phyloP scores from a whole-genome alignment of 1,284 basidiomycete genomes.

The Ustilago loliicola region DNA sequence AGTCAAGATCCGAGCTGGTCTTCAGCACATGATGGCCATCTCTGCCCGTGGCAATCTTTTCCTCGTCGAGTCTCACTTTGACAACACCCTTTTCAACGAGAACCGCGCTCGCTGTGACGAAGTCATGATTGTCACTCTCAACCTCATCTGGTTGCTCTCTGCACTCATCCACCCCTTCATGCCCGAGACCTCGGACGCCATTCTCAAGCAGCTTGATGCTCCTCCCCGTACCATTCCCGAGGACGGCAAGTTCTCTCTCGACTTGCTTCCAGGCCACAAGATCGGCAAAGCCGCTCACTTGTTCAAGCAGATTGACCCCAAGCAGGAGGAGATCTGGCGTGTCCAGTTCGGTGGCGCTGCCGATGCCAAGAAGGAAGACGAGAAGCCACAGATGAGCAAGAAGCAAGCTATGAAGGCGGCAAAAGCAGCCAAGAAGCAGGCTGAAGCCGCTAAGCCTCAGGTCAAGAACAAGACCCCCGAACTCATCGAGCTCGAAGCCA shows the following conservation, averaged over 20 bases:
- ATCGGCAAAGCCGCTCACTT: slow-evolving; percentile 89
- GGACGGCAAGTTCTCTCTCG: slow-evolving; percentile 74
- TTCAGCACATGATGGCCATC: slow-evolving; percentile 89
- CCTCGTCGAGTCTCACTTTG: slow-evolving; percentile 89
- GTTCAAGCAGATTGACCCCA: slow-evolving; percentile 94
- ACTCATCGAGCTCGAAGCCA: slow-evolving; percentile 50
- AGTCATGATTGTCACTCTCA: slow-evolving; percentile 87
- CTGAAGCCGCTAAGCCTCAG: slow-evolving; percentile 46
- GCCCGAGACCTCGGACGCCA: slow-evolving; percentile 86
- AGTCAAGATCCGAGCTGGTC: slow-evolving; percentile 88
- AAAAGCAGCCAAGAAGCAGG: slow-evolving; percentile 64
- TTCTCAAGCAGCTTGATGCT: slow-evolving; percentile 90
- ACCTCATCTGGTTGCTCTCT: slow-evolving; percentile 92
- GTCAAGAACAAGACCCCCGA: slow-evolving; percentile 65
- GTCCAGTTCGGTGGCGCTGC: slow-evolving; percentile 81
- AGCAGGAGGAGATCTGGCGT: slow-evolving; percentile 86
- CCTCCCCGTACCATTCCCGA: slow-evolving; percentile 79
- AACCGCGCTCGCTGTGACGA: slow-evolving; percentile 88
- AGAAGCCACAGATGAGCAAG: slow-evolving; percentile 64
- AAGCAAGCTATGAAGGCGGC: slow-evolving; percentile 65
- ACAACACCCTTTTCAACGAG: slow-evolving; percentile 87
- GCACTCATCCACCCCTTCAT: slow-evolving; percentile 94
- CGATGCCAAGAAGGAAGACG: slow-evolving; percentile 33
- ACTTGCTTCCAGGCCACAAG: slow-evolving; percentile 87
- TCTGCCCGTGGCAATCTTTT: slow-evolving; percentile 94